Percentiles rank a stretch among this genome's conserved stretches.
These are phyloP conservation scores for button mushroom (Agaricus bisporus) DNA, from an alignment of 768 basidiomycete genomes.

Conservation along the genomic window DNA sequence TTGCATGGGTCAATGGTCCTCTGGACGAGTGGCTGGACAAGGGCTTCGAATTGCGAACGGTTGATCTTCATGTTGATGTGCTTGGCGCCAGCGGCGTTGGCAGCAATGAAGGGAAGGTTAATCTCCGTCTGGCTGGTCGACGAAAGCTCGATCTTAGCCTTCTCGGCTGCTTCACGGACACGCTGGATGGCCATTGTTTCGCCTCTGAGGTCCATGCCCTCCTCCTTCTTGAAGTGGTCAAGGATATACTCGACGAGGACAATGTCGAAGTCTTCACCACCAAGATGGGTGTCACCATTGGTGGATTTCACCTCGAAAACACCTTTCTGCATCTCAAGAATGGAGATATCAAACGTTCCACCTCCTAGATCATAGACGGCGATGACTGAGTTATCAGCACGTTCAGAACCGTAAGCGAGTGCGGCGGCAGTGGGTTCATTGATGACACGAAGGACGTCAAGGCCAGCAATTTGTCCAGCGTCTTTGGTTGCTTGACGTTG, in stretches of 20 bases:
- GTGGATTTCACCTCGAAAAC: slow-evolving; percentile 99
- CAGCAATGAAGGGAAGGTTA: slow-evolving; percentile 97
- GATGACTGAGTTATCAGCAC: slow-evolving; percentile 77
- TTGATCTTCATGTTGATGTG: slow-evolving; percentile 92
- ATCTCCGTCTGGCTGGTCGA: slow-evolving; percentile 94
- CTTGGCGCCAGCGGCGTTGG: slow-evolving; percentile 90
- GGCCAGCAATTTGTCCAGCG: slow-evolving; percentile 94
- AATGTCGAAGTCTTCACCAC: slow-evolving; percentile 94
- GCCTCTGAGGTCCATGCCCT: slow-evolving; percentile 69
- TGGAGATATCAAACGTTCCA: slow-evolving; percentile 99
- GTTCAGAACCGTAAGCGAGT: slow-evolving; percentile 95
- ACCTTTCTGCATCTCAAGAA: slow-evolving; percentile 99
- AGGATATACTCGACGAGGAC: slow-evolving; percentile 81
- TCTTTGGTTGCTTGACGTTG: slow-evolving; percentile 99
- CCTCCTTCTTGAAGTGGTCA: slow-evolving; percentile 91
- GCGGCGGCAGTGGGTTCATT: slow-evolving; percentile 99
- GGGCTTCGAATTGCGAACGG: slow-evolving; percentile 84
- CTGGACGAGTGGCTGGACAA: slow-evolving; percentile 77
- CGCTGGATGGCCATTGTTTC: slow-evolving; percentile 98
- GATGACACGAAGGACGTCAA: slow-evolving; percentile 96
- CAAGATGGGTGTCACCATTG: slow-evolving; percentile 98
- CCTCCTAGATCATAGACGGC: slow-evolving; percentile 99
- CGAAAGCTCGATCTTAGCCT: slow-evolving; percentile 98
- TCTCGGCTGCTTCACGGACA: slow-evolving; percentile 98
- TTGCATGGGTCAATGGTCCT: slow-evolving; percentile 95